A percentile compares a stretch with the other conserved stretches of the same genome.
phyloP scores from a whole-genome alignment of 192 early-diverging fungal genomes.

The Coemansia sp. region DNA sequence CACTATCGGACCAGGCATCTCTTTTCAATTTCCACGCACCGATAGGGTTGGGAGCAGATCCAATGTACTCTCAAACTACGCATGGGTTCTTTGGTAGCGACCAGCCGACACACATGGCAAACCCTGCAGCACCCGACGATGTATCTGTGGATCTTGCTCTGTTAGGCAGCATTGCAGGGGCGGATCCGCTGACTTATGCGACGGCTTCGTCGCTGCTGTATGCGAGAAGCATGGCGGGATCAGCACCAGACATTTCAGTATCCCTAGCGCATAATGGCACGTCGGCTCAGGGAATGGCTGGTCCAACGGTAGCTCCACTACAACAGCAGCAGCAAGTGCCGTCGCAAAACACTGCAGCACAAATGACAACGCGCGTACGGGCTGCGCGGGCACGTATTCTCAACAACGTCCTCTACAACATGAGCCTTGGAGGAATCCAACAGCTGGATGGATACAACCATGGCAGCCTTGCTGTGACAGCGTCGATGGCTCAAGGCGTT shows the following conservation, averaged over 20 bases:
- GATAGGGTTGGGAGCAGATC: constrained; percentile 22
- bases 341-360: background rate
- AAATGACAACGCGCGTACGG: constrained; percentile 8
- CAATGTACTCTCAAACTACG: constrained; percentile 13
- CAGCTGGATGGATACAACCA: constrained; percentile 37
- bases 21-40: constrained; percentile 55
- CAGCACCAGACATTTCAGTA: background rate
- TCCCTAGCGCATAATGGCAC: background rate
- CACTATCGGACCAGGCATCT: constrained; percentile 49
- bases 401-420: constrained; percentile 36
- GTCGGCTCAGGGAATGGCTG: background rate
- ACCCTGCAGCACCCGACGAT: background rate
- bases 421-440: constrained; percentile 48
- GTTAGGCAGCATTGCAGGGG: constrained; percentile 4
- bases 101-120: background rate
- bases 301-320: background rate
- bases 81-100: constrained; percentile 15
- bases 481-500: constrained; percentile 1
- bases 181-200: constrained; percentile 8
- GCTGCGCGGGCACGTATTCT: constrained; percentile 22
- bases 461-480: constrained; percentile 18
- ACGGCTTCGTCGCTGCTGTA: constrained; percentile 15
- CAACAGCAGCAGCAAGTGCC: background rate
- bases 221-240: constrained; percentile 5
- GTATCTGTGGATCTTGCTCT: constrained; percentile 18